Evolutionary conservation across 352 stramenopile species (phyloP).

Genomic region (Phytophthora lateralis): DNA sequence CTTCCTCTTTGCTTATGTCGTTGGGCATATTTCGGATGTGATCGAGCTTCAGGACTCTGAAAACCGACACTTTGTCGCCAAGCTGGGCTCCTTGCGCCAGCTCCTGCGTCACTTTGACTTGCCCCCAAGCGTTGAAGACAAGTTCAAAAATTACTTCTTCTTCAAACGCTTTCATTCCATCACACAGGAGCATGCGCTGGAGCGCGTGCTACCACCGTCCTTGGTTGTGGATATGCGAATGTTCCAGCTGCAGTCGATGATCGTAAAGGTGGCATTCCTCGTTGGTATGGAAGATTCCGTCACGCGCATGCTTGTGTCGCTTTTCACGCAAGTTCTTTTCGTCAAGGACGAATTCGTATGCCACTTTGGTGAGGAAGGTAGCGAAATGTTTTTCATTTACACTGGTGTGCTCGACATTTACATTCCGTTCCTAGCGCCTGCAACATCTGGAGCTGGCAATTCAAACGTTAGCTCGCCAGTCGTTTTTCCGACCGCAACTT

Average conservation of each 20-base stretch:
- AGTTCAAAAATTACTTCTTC: constrained; percentile 72
- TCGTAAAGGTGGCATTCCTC: constrained; percentile 74
- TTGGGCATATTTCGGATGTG: constrained; percentile 65
- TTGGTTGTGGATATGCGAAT: constrained; percentile 67
- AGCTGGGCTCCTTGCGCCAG: constrained; percentile 59
- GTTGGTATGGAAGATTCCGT: constrained; percentile 57
- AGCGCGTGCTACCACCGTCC: constrained; percentile 57
- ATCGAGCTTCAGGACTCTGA: constrained; percentile 65
- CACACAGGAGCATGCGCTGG: constrained; percentile 64
- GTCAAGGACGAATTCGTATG: constrained; percentile 67
- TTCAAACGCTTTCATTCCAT: constrained; percentile 77
- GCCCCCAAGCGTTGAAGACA: constrained; percentile 45
- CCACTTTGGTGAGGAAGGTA: constrained; percentile 57
- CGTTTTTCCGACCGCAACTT: constrained; percentile 10
- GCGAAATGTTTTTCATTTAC: constrained; percentile 78
- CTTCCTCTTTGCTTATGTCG: constrained; percentile 65
- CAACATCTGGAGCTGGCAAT: background rate
- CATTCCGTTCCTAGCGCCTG: constrained; percentile 30
- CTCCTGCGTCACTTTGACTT: constrained; percentile 60
- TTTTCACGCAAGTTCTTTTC: constrained; percentile 62
- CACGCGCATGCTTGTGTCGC: constrained; percentile 59
- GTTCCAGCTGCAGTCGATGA: constrained; percentile 70
- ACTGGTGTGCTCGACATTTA: constrained; percentile 63
- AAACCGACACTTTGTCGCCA: constrained; percentile 61
- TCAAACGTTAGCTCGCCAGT: background rate